Base-by-base conservation (phyloP, 331 rosid species). In the Prunus yedoensis region DNA sequence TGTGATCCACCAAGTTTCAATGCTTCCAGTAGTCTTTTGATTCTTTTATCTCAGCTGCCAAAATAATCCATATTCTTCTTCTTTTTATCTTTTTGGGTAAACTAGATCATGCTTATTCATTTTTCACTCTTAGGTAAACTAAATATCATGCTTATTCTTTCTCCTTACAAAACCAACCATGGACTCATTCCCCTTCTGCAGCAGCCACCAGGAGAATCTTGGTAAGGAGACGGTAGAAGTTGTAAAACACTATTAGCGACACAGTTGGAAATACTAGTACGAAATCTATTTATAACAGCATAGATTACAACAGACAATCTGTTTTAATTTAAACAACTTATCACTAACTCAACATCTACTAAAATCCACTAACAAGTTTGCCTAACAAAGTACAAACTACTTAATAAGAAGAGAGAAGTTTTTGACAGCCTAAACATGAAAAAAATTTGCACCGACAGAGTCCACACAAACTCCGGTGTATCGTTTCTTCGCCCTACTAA, bases 401-500 rank as follows among this genome's bases (percentile, higher is more conserved):
- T 77, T 71, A 56, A 83, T 53, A 76, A 61, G 80, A 66, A 82
- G 72, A 80, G 72, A 68, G 28, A 65, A 41, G 69, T 45, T 8
- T n/a, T 35, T 68, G 60, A 68, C 56, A 27, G 63, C 78, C 85
- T 54, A 21, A 47, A 72, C 7, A 28, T 74, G 66, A 71, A 71
- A 47, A 79, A 73, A 63, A 64, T 59, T n/a, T 68, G 82, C 84
- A 84, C 61, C 91, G 90, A 95, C 30, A 92, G 68, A 21, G 94
- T 89, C 91, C 93, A 85, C 77, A 94, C 99, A 83, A 83, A 95
- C 53, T 87, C 89, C 2, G 99, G 99, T 45, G 95, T 91, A 80
- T 95, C 99, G n/a, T 74, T 77, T 87, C 97, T 88, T 1, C 77
- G 86, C 80, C 97, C 99, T 20, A 74, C 97, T 82, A 90, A 52